Base-by-base conservation (phyloP, 495 filamentous ascomycete species). In the Neurospora terricola region DNA sequence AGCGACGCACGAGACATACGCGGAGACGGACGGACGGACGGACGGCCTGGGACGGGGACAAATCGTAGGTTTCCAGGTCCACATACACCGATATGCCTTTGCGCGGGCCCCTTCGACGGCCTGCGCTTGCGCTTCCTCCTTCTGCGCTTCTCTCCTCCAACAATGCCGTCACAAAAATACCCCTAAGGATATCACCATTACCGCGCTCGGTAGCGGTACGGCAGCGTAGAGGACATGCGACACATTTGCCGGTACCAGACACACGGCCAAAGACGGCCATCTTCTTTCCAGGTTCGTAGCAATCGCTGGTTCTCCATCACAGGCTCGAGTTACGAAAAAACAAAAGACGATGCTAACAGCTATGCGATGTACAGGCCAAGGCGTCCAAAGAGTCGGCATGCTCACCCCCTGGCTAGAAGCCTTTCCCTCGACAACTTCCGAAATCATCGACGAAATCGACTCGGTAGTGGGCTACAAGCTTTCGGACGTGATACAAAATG, bases 381-480 rank as follows among this genome's bases (percentile, higher is more conserved):
- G 96, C 75, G 94, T 97, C 14, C 96, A 99, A 80, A 90, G 92
- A 77, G 91, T 97, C 5, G 95, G 94, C 78, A 99, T 99, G 96
- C 85, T 91, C 39, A 86, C 86, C 37, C 88, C 92, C 39, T 97
- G 96, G 93, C 85, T 94, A 72, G 88, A 92, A 74, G 88, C 88
- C 70, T 99, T 97, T 80, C 95, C 96, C 16, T 77, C 80, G 66
- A 96, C 92, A 38, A 90, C 91, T 23, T 81, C 80, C 7, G 87
- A 87, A 5, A 86, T 97, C 38, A 81, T 98, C 71, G 89, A 96
- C 72, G 91, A 96, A 81, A 93, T 97, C 81, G 94, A 99, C 83
- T 79, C 86, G 59, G 87, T 88, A 4, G 84, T 97, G 73, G 85
- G 90, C 62, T 87, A 90, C 75, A 83, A 86, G 76, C 84, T 97